Evolutionary conservation across 2,329 filamentous ascomycete species (phyloP).

Genomic region (Hymenotorrendiella dingleyae): DNA sequence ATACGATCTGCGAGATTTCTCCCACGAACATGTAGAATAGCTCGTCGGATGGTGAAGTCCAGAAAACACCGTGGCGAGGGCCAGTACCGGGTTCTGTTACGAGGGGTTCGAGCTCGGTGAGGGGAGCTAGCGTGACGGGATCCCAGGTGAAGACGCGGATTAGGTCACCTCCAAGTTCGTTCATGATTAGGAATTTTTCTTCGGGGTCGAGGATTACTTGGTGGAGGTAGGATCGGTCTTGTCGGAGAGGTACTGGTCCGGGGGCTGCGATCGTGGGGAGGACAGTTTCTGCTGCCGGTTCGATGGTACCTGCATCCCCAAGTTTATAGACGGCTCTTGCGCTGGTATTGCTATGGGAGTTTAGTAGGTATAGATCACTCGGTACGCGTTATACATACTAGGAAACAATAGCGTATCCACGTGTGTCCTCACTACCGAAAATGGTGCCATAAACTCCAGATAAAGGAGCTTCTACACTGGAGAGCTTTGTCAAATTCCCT

Average conservation of each 20-base stretch:
- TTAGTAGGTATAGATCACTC: background rate
- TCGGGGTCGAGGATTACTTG: slow-evolving; percentile 44
- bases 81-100: slow-evolving; percentile 36
- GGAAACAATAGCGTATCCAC: slow-evolving; percentile 9
- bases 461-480: slow-evolving; percentile 6
- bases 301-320: background rate
- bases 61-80: slow-evolving; percentile 45
- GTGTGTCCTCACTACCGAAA: slow-evolving; percentile 2
- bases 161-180: slow-evolving; percentile 44
- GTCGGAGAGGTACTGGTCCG: slow-evolving; percentile 24
- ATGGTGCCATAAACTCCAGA: slow-evolving; percentile 6
- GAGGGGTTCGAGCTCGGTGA: slow-evolving; percentile 31
- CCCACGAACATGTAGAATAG: slow-evolving; percentile 37
- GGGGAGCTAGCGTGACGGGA: slow-evolving; percentile 33
- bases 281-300: background rate
- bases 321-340: slow-evolving; percentile 1
- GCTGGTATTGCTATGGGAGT: slow-evolving; percentile 8
- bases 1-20: slow-evolving; percentile 38
- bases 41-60: slow-evolving; percentile 9
- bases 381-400: slow-evolving; percentile 7
- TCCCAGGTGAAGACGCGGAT: slow-evolving; percentile 39
- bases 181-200: slow-evolving; percentile 39
- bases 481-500: slow-evolving; percentile 5
- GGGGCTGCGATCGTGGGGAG: slow-evolving; percentile 6
- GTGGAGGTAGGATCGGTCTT: slow-evolving; percentile 42